Evolutionary conservation across 257 asterid genomes (phyloP).

Genomic region (Solanum pinnatisectum): DNA sequence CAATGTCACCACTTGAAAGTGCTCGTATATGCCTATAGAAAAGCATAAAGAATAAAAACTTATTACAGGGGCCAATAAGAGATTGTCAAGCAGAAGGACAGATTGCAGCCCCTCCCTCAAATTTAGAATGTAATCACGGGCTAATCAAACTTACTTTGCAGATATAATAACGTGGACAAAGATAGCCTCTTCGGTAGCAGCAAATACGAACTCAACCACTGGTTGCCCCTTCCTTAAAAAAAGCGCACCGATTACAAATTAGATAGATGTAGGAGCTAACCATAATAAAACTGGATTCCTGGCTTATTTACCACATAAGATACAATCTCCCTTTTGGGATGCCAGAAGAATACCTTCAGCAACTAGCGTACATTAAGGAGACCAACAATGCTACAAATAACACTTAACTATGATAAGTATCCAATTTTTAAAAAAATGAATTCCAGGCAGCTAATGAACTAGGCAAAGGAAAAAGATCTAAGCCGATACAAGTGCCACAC

Average conservation of each 20-base stretch:
- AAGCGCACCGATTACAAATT: conserved; percentile 18
- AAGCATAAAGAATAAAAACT: conserved; percentile 3
- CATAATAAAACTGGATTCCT: background rate
- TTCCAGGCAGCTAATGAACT: background rate
- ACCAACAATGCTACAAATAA: background rate
- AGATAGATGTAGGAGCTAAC: conserved; percentile 9
- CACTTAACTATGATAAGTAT: background rate
- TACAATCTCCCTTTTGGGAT: background rate
- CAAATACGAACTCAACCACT: conserved; percentile 85
- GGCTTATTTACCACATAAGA: background rate
- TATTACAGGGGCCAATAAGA: background rate
- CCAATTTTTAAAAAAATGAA: background rate
- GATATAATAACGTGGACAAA: conserved; percentile 87
- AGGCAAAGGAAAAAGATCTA: background rate
- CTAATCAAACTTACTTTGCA: conserved; percentile 53
- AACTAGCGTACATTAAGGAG: background rate
- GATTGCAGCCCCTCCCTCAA: conserved; percentile 1
- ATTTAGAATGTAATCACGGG: background rate
- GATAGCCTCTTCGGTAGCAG: conserved; percentile 89
- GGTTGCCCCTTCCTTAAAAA: conserved; percentile 90
- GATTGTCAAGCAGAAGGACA: background rate
- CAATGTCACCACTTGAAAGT: conserved; percentile 74
- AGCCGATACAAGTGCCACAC: background rate
- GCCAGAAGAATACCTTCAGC: background rate
- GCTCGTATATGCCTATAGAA: conserved; percentile 74